phyloP scores from a whole-genome alignment of 352 stramenopile species.

The Phytophthora capsici region DNA sequence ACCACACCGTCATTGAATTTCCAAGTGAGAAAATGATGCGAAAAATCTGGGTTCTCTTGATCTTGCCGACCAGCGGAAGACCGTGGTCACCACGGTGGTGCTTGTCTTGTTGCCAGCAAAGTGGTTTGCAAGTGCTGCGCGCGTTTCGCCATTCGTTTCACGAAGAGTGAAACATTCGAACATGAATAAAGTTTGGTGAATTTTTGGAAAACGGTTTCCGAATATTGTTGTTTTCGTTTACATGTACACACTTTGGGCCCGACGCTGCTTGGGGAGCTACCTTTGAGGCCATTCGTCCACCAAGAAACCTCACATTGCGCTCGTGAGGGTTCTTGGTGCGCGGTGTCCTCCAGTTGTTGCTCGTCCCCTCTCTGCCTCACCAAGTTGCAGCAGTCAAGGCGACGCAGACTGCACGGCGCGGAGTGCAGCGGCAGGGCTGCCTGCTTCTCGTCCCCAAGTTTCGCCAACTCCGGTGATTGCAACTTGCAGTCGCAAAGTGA shows the following conservation, averaged over 20 bases:
- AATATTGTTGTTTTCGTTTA: conserved; percentile 3
- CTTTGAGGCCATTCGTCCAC: conserved; percentile 18
- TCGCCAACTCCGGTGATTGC: conserved; percentile 4
- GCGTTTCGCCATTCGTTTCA: conserved; percentile 1
- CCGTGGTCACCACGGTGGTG: no score
- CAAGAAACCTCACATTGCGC: conserved; percentile 18
- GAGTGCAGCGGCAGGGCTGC: not conserved
- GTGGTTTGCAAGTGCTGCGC: not conserved
- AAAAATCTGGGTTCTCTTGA: conserved; percentile 21
- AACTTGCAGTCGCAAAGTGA: conserved; percentile 4
- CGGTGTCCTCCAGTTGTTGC: conserved; percentile 13
- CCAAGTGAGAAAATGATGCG: conserved; percentile 21
- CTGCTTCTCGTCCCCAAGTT: not conserved
- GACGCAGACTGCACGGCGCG: no score
- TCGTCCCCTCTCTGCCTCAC: conserved; percentile 20
- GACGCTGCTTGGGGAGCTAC: conserved; percentile 9
- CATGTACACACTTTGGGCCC: conserved; percentile 24
- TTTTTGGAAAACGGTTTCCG: no score
- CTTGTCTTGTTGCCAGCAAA: not conserved
- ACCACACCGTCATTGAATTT: not conserved
- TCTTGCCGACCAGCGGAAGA: conserved; percentile 22
- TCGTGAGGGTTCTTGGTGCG: conserved; percentile 32
- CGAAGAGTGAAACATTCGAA: no score
- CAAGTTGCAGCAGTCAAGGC: conserved; percentile 15
- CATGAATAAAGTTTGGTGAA: no score